Conservation (phyloP, 805 yeast genomes). For the Saturnispora saitoi region DNA sequence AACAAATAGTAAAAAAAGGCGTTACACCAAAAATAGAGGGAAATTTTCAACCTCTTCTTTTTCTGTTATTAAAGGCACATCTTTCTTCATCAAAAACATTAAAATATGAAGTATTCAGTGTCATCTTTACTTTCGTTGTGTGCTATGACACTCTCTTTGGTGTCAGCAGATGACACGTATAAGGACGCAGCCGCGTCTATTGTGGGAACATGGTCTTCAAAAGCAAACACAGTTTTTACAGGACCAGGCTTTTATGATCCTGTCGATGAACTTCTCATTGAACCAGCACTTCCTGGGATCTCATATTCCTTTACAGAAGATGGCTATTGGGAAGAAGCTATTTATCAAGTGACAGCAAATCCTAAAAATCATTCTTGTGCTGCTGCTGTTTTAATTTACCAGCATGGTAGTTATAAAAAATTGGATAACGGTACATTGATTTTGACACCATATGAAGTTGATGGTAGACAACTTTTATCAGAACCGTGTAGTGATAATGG, state of each 20-base stretch:
- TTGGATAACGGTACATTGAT: slow-evolving; percentile 57
- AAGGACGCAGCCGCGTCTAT: slow-evolving; percentile 22
- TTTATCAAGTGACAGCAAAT: slow-evolving; percentile 68
- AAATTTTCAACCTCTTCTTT: background rate
- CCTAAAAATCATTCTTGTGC: slow-evolving; percentile 75
- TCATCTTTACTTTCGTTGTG: background rate
- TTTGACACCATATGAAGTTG: slow-evolving; percentile 70
- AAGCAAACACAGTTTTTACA: slow-evolving; percentile 88
- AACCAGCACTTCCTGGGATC: slow-evolving; percentile 93
- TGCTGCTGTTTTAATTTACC: slow-evolving; percentile 70
- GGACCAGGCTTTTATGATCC: slow-evolving; percentile 98
- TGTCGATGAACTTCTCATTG: slow-evolving; percentile 85
- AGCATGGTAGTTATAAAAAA: slow-evolving; percentile 76
- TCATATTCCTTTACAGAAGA: slow-evolving; percentile 89
- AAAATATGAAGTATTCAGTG: background rate
- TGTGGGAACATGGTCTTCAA: slow-evolving; percentile 93
- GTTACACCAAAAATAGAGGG: background rate
- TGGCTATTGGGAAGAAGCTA: slow-evolving; percentile 86
- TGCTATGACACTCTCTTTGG: background rate
- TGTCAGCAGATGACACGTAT: slow-evolving; percentile 8
- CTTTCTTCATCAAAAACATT: background rate
- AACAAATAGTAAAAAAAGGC: background rate
- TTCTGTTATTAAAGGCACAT: background rate
- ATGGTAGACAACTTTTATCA: slow-evolving; percentile 85
- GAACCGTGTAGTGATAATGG: slow-evolving; percentile 73